phyloP scores from a whole-genome alignment of 768 basidiomycete genomes.

The Tricholoma terreum region DNA sequence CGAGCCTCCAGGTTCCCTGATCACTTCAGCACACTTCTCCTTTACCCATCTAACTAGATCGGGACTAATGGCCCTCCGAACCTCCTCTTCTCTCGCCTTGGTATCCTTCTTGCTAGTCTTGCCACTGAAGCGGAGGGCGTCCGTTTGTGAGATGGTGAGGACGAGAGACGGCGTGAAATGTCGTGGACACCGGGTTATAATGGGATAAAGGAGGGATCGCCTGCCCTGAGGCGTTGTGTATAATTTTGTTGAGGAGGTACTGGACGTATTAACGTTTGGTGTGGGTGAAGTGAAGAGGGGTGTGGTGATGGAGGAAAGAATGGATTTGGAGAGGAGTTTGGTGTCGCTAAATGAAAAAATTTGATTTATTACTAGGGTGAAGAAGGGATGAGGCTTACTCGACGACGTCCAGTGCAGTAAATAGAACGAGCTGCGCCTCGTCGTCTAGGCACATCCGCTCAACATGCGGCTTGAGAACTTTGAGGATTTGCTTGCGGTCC shows the following conservation, averaged over 20 bases:
- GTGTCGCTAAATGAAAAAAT: conserved; percentile 63
- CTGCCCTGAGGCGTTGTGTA: conserved; percentile 70
- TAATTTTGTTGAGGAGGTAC: conserved; percentile 43
- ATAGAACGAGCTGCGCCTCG: conserved; percentile 86
- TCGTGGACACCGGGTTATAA: conserved; percentile 77
- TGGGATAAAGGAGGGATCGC: conserved; percentile 76
- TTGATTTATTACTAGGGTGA: background rate
- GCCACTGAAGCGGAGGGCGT: conserved; percentile 45
- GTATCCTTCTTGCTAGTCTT: conserved; percentile 84
- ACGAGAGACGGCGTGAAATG: conserved; percentile 89
- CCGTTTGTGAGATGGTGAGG: conserved; percentile 67
- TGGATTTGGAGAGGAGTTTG: conserved; percentile 78
- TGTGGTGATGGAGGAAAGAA: conserved; percentile 64
- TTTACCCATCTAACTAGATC: conserved; percentile 70
- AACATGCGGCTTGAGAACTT: conserved; percentile 85
- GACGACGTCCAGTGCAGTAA: conserved; percentile 85
- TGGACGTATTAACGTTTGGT: too few species aligned
- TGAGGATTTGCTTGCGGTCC: conserved; percentile 91
- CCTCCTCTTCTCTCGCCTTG: conserved; percentile 60
- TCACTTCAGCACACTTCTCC: conserved; percentile 55
- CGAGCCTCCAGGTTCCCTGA: conserved; percentile 77
- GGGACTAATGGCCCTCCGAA: conserved; percentile 70
- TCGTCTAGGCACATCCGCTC: conserved; percentile 86
- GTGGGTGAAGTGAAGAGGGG: background rate
- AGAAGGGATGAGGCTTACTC: conserved; percentile 54